Base-by-base conservation (phyloP, 345 rosid species). In the Salix purpurea region DNA sequence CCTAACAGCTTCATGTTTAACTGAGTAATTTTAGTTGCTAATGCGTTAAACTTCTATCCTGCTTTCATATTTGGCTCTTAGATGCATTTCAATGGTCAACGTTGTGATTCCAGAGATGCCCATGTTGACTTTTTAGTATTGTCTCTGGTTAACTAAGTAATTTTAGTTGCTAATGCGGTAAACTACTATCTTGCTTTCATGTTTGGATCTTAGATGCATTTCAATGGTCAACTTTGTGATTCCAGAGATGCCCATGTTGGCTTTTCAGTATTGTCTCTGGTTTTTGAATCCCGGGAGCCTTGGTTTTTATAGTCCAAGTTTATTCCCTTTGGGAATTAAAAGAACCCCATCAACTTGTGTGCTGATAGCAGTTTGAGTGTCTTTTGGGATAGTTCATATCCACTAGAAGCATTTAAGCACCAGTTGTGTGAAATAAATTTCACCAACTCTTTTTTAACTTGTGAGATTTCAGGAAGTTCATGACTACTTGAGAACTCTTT, bases 401-500 rank as follows among this genome's bases (percentile, higher is more conserved):
- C 62, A 13, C 13, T 2, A 39, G 32, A 32, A 58, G 26, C 50
- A 58, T 40, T 73, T 40, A 37, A 16, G 15, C 32, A 60, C 11
- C 52, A 19, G 24, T 74, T 48, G n/a, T 46, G 6, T 7, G 30
- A 75, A 26, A 50, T 23, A 21, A 5, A 24, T 56, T 75, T 11
- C 50, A 26, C 65, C 66, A 54, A 76, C 62, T 75, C n/a, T 75
- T 36, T 66, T 71, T 74, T 52, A 80, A 71, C 30, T 72, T 3
- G 48, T 75, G 68, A 13, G 23, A 48, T 52, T 81, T 73, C 84
- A 92, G 99, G 97, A 94, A 88, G 90, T 94, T 77, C 97, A 91
- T 77, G 99, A 94, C 79, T 92, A 92, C 86, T 89, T 94, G 89
- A 94, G 86, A 90, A 90, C 86, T 71, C 88, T 94, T 68, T 92